These are phyloP conservation scores for Testicularia cyperi DNA, from an alignment of 1,284 basidiomycete genomes.

Conservation along the genomic window DNA sequence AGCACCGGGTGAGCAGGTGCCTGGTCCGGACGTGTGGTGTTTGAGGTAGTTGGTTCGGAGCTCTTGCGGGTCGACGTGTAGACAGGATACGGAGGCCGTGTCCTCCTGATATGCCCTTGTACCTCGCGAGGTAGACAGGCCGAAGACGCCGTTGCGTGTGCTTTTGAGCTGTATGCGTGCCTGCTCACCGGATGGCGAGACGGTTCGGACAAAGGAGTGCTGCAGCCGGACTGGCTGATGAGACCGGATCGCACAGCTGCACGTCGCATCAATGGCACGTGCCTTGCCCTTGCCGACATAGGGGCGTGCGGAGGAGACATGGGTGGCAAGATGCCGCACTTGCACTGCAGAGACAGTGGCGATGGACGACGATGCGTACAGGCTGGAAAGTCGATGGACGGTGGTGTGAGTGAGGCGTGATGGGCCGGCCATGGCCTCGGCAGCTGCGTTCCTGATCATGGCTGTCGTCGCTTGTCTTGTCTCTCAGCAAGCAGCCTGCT, in stretches of 20 bases:
- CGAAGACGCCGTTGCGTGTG: constrained; percentile 37
- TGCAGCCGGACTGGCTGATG: constrained; percentile 3
- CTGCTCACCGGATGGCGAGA: constrained; percentile 20
- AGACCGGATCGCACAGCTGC: not conserved
- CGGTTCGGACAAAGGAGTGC: constrained; percentile 32
- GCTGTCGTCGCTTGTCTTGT: too few relatives aligned
- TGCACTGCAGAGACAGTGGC: too few relatives aligned
- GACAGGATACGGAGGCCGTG: constrained; percentile 48
- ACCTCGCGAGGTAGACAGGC: constrained; percentile 44
- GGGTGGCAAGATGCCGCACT: too few relatives aligned
- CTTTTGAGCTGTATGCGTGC: constrained; percentile 33
- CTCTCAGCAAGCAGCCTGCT: too few relatives aligned
- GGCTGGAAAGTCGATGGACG: too few relatives aligned
- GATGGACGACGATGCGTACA: too few relatives aligned
- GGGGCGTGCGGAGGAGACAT: not conserved
- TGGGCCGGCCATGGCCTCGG: too few relatives aligned
- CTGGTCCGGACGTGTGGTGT: constrained; percentile 13
- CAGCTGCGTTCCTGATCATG: too few relatives aligned
- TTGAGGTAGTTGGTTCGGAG: constrained; percentile 38
- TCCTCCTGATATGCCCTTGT: constrained; percentile 55
- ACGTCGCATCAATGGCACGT: constrained; percentile 2
- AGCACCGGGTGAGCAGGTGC: constrained; percentile 12
- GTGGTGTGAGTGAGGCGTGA: too few relatives aligned
- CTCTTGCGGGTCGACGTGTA: constrained; percentile 43
- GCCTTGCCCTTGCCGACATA: constrained; percentile 20